Evolutionary conservation across 1,284 basidiomycete species (phyloP).

Genomic region (Pascua guehoae): DNA sequence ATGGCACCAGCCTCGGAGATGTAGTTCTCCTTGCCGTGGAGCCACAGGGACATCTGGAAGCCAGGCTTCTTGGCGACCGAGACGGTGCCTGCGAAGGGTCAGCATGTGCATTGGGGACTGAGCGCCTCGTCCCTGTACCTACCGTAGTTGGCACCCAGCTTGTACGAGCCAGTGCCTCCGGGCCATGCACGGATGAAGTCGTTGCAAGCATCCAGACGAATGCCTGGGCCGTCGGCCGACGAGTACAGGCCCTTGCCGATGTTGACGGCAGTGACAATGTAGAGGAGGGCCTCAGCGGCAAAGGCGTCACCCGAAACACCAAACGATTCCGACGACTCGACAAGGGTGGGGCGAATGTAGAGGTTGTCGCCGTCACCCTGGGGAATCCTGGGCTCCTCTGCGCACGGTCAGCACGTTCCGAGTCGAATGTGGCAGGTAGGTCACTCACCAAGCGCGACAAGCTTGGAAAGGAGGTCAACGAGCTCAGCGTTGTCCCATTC

Average conservation of each 20-base stretch:
- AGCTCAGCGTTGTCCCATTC: conserved; percentile 46
- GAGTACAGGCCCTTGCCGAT: conserved; percentile 43
- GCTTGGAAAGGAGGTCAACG: conserved; percentile 38
- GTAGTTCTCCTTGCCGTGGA: conserved; percentile 42
- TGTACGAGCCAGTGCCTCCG: conserved; percentile 44
- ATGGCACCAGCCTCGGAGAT: conserved; percentile 46
- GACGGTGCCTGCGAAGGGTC: conserved; percentile 31
- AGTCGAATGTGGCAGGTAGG: too few relatives aligned
- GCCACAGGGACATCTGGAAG: conserved; percentile 46
- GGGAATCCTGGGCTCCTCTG: conserved; percentile 29
- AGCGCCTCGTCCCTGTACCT: conserved; percentile 2
- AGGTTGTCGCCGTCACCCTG: conserved; percentile 39
- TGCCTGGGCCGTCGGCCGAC: conserved; percentile 27
- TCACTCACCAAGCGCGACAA: conserved; percentile 37
- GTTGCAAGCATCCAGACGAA: conserved; percentile 41
- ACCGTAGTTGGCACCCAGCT: conserved; percentile 48
- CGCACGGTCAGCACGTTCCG: background rate
- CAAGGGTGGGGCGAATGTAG: conserved; percentile 45
- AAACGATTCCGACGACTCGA: conserved; percentile 46
- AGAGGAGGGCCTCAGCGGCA: conserved; percentile 41
- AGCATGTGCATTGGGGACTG: background rate
- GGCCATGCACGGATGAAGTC: conserved; percentile 47
- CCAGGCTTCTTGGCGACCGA: conserved; percentile 43
- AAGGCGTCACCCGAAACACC: conserved; percentile 45
- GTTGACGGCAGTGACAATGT: conserved; percentile 42